Conservation (phyloP, 2,329 filamentous ascomycete genomes). For the Whalleya microplaca region DNA sequence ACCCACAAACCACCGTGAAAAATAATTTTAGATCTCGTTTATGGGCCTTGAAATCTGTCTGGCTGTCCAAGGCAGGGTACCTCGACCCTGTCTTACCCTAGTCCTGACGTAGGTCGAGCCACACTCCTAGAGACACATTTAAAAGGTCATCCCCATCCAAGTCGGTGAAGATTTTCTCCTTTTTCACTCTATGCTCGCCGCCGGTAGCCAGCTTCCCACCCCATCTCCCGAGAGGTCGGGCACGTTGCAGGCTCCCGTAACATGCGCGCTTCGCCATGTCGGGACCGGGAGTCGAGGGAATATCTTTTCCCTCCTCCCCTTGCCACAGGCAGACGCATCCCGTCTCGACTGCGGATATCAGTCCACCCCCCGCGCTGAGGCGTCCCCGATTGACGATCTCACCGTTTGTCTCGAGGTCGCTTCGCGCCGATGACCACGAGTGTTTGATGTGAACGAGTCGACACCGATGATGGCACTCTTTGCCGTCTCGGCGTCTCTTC, state of each 20-base stretch:
- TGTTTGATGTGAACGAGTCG: slow-evolving; percentile 17
- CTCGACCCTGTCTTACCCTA: too few relatives aligned
- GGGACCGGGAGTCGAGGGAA: slow-evolving; percentile 18
- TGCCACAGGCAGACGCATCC: slow-evolving; percentile 19
- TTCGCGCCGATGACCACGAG: not conserved
- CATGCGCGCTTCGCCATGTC: slow-evolving; percentile 17
- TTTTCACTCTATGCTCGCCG: slow-evolving; percentile 21
- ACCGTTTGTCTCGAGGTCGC: slow-evolving; percentile 15
- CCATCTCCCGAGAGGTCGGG: slow-evolving; percentile 33
- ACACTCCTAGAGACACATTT: not conserved
- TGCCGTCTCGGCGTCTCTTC: slow-evolving; percentile 9
- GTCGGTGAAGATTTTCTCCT: not conserved
- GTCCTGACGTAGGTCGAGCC: too few relatives aligned
- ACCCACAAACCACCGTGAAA: too few relatives aligned
- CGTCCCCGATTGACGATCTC: slow-evolving; percentile 16
- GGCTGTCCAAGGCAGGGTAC: not conserved
- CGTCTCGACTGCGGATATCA: slow-evolving; percentile 22
- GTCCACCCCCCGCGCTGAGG: slow-evolving; percentile 2
- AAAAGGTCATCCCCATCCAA: slow-evolving; percentile 4
- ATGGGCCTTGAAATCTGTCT: too few relatives aligned
- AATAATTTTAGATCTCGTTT: too few relatives aligned
- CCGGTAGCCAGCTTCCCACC: slow-evolving; percentile 33
- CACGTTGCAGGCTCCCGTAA: slow-evolving; percentile 33
- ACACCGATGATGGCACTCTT: slow-evolving; percentile 5
- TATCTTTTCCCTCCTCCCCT: slow-evolving; percentile 19